Evolutionary conservation across 2,329 filamentous ascomycete species (phyloP).

Genomic region (Penicillium sp.): DNA sequence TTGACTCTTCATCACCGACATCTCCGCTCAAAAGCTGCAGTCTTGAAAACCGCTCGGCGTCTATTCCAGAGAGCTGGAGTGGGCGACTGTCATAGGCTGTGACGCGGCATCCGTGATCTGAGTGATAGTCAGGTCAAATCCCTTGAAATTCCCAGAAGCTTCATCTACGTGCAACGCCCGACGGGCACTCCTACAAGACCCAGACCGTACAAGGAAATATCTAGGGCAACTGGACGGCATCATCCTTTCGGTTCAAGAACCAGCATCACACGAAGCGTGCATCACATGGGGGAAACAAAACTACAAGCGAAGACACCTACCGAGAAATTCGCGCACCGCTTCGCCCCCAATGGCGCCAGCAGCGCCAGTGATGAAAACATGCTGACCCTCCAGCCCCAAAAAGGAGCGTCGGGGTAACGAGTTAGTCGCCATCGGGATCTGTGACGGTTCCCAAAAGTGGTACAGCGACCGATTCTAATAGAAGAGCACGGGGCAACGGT

Average conservation of each 20-base stretch:
- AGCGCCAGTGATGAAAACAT: conserved; percentile 56
- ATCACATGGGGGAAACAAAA: neutral
- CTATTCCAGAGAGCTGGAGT: conserved; percentile 30
- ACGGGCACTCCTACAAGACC: neutral
- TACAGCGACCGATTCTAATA: neutral
- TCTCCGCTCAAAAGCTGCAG: conserved; percentile 48
- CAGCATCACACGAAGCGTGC: neutral
- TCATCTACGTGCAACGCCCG: neutral
- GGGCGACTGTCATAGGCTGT: conserved; percentile 51
- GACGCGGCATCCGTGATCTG: conserved; percentile 49
- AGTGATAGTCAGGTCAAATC: neutral
- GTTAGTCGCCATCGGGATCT: neutral
- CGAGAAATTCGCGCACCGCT: conserved; percentile 53
- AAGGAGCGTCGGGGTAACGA: conserved; percentile 31
- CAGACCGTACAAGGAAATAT: no score
- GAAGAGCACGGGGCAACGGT: neutral
- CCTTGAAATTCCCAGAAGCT: neutral
- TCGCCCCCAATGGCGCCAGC: conserved; percentile 52
- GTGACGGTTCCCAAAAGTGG: neutral
- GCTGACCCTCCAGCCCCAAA: conserved; percentile 47
- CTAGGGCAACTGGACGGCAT: neutral
- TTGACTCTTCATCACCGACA: conserved; percentile 48
- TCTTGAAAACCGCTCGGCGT: conserved; percentile 29
- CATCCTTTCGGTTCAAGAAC: neutral
- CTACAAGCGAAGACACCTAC: conserved; percentile 35